Conservation (phyloP, 208 protist genomes). For the Giardia muris region DNA sequence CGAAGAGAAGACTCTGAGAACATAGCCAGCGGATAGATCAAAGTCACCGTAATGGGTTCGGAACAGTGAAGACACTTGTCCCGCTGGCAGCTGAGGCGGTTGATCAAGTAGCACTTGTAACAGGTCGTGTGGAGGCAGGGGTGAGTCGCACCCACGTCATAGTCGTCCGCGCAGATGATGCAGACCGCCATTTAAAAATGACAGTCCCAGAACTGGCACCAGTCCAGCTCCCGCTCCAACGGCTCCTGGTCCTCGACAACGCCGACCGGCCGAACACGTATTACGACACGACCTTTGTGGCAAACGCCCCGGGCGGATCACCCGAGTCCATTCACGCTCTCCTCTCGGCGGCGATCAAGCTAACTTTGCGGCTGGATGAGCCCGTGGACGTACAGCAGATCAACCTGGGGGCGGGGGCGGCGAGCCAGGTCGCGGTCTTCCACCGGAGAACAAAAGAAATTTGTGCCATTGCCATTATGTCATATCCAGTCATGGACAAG, state of each 20-base stretch:
- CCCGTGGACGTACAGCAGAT: too few species aligned
- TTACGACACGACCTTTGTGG: too few species aligned
- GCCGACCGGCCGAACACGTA: too few species aligned
- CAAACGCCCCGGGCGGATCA: too few species aligned
- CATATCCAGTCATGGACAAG: too few species aligned
- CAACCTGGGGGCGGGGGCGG: background rate
- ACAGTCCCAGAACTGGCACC: too few species aligned
- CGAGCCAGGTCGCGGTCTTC: background rate
- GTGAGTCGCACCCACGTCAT: background rate
- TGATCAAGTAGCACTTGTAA: background rate
- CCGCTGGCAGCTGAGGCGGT: background rate
- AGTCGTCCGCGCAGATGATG: background rate
- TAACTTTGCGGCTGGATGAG: too few species aligned
- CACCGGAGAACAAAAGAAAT: background rate
- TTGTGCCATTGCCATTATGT: background rate
- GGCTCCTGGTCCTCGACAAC: too few species aligned
- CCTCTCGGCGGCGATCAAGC: too few species aligned
- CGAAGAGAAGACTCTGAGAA: background rate
- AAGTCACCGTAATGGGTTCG: background rate
- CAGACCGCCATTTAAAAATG: too few species aligned
- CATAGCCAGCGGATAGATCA: background rate
- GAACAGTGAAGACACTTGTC: background rate
- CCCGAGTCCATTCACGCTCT: too few species aligned
- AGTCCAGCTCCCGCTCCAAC: too few species aligned
- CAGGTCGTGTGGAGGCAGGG: background rate